phyloP scores from a whole-genome alignment of 768 basidiomycete species.

The Pleurotus djamor region DNA sequence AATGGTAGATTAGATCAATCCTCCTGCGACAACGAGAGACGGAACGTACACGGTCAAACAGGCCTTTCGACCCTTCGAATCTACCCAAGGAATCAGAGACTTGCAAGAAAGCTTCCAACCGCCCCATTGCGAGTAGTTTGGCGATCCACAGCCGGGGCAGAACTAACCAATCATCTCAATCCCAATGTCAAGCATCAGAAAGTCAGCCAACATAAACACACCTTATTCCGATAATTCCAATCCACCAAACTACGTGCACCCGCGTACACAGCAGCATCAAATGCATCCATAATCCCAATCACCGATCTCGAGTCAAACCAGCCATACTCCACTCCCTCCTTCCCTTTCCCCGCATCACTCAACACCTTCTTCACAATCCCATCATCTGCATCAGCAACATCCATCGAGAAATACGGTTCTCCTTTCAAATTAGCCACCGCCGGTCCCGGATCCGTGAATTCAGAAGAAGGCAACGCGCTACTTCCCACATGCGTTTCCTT shows the following conservation, averaged over 20 bases:
- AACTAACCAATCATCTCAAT: slow-evolving; percentile 46
- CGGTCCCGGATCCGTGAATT: slow-evolving; percentile 54
- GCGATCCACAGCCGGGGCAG: slow-evolving; percentile 85
- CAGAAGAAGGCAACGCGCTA: slow-evolving; percentile 55
- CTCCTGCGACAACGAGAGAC: background rate
- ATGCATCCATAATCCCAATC: slow-evolving; percentile 52
- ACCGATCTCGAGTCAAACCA: slow-evolving; percentile 69
- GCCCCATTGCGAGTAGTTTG: slow-evolving; percentile 85
- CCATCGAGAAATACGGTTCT: slow-evolving; percentile 84
- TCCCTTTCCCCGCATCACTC: background rate
- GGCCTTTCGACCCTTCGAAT: slow-evolving; percentile 58
- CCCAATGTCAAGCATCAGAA: slow-evolving; percentile 1
- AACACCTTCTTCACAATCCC: slow-evolving; percentile 8
- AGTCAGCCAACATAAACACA: slow-evolving; percentile 21
- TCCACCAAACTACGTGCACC: slow-evolving; percentile 81
- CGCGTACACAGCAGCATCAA: slow-evolving; percentile 76
- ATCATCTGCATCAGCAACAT: slow-evolving; percentile 53
- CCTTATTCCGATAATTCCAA: slow-evolving; percentile 92
- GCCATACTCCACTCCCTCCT: slow-evolving; percentile 34
- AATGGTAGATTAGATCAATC: slow-evolving; percentile 12
- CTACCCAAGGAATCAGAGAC: slow-evolving; percentile 72
- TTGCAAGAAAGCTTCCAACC: slow-evolving; percentile 93
- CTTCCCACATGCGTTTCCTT: slow-evolving; percentile 48
- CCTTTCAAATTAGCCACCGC: slow-evolving; percentile 67
- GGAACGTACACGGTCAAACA: slow-evolving; percentile 67